Conservation (phyloP, 805 yeast species). For the Candida patagonica region DNA sequence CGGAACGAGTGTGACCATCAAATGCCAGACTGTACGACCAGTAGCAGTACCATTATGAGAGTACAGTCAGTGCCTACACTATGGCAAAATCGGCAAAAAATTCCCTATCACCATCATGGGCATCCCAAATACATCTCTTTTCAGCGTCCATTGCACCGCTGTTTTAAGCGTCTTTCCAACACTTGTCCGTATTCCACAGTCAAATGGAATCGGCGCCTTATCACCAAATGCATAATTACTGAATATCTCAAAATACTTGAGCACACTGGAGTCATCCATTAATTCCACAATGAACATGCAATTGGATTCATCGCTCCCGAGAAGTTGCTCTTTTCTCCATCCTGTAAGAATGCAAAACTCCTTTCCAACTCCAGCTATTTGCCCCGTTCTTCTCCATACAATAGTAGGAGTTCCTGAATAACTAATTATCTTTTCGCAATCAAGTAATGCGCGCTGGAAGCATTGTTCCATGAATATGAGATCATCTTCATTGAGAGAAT, state of each 20-base stretch:
- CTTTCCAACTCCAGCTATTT: conserved; percentile 89
- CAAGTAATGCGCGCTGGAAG: conserved; percentile 83
- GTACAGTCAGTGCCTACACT: not conserved
- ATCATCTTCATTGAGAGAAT: conserved; percentile 81
- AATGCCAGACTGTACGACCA: too few species aligned
- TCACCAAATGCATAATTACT: conserved; percentile 85
- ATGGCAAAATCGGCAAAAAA: conserved; percentile 60
- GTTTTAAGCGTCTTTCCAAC: conserved; percentile 45
- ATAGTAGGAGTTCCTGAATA: conserved; percentile 90
- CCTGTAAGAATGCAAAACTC: conserved; percentile 89
- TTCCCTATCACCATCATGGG: conserved; percentile 97
- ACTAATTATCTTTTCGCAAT: conserved; percentile 75
- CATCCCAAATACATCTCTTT: conserved; percentile 90
- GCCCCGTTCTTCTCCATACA: conserved; percentile 94
- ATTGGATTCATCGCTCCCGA: conserved; percentile 23
- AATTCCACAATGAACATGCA: conserved; percentile 43
- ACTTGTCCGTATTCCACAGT: conserved; percentile 59
- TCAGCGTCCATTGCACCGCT: conserved; percentile 84
- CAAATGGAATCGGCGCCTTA: conserved; percentile 79
- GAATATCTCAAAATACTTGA: conserved; percentile 81
- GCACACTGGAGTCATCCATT: conserved; percentile 78
- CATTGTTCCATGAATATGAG: conserved; percentile 93
- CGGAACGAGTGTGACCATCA: too few species aligned
- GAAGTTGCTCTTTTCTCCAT: conserved; percentile 65
- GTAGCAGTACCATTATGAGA: too few species aligned